Percentiles rank a stretch among this genome's conserved stretches.
Conservation (phyloP, 495 filamentous ascomycete genomes). For the Penicillium arizonense region DNA sequence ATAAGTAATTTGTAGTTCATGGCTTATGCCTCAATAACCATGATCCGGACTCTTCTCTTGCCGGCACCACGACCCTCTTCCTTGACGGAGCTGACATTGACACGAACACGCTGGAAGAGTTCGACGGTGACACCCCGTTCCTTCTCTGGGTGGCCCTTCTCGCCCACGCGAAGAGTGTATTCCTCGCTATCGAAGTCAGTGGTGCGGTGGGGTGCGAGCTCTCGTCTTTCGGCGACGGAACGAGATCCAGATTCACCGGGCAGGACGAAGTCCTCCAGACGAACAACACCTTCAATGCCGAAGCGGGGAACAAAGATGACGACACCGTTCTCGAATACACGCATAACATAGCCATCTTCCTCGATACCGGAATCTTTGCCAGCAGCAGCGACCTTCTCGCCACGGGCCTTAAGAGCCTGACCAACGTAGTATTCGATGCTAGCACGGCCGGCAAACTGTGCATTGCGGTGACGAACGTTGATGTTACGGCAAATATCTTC, state of each 20-base stretch:
- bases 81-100: conserved; percentile 86
- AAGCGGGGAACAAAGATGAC: conserved; percentile 95
- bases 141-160: conserved; percentile 47
- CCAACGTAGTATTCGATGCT: conserved; percentile 97
- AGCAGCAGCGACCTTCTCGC: conserved; percentile 47
- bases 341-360: conserved; percentile 94
- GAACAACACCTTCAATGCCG: conserved; percentile 88
- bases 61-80: conserved; percentile 79
- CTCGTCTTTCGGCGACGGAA: conserved; percentile 37
- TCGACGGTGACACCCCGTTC: conserved; percentile 61
- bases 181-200: conserved; percentile 80
- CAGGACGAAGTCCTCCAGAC: conserved; percentile 75
- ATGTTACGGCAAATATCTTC: conserved; percentile 97
- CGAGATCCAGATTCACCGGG: conserved; percentile 55
- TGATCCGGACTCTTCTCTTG: conserved; percentile 66
- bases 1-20: conserved; percentile 6
- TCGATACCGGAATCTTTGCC: conserved; percentile 49
- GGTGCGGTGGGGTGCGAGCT: conserved; percentile 49
- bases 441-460: conserved; percentile 89
- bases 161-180: conserved; percentile 63
- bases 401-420: conserved; percentile 84
- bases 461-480: conserved; percentile 95
- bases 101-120: conserved; percentile 85
- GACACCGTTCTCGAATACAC: conserved; percentile 93
- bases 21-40: conserved; percentile 29